Evolutionary conservation across 1,139 yeast genomes (phyloP), one percentile per base, ranked within the genome.

Genomic region (Kurtzmaniella natalensis): DNA sequence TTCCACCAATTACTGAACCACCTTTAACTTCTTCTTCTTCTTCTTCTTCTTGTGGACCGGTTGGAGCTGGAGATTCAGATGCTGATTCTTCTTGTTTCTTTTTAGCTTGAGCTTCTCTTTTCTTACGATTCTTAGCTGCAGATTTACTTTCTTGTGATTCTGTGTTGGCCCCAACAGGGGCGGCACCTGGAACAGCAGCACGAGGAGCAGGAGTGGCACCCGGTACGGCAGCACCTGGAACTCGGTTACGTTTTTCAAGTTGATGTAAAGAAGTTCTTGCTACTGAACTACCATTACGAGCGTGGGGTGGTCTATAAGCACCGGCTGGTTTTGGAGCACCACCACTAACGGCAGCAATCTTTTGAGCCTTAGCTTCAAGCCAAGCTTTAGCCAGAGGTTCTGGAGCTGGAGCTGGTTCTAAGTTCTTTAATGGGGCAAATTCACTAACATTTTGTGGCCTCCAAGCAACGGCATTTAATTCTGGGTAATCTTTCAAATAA

Each of bases 261-360:
- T 78, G 81, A 45, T 77, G 76, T 47, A 78, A 61, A 2, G 83
- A 63, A 40, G 75, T 70, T 50, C 70, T 45, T 28, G 70, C 52
- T 24, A 57, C 57, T 5, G 73, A 70, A 26, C 55, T 41, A 31
- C 57, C 61, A 39, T 70, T 72, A 61, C 96, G 76, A 7, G 96
- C 96, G 58, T 88, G 96, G 7, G 97, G 97, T 21, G 97, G 97
- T 57, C 94, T 78, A 60, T 89, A 89, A 20, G 96, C 97, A 38
- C 95, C 95, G 23, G 76, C 72, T 29, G 85, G 81, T 51, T 79
- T 80, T 36, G 60, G 54, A 5, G 63, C 59, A 8, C 72, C 64
- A 21, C 65, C 64, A 32, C 57, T 59, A 18, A 59, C 59, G 7
- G 61, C 47, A 17, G 61, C 64, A 25, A 53, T 61, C 41, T 70